Base-by-base conservation (phyloP, 1,284 basidiomycete genomes). In the Cryptococcus maquisensis region DNA sequence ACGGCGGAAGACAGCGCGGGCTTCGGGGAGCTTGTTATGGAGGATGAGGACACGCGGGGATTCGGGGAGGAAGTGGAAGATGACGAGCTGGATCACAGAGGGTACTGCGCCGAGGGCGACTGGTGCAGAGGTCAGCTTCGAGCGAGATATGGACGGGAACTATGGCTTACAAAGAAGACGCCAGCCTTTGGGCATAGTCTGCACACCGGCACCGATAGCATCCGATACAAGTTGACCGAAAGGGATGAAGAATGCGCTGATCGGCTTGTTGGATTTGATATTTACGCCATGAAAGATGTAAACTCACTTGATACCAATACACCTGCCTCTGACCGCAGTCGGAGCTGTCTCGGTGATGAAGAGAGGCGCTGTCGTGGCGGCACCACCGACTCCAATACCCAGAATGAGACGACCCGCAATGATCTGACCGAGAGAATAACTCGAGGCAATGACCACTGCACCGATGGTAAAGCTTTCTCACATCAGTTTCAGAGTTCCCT, bases 41-140 rank as follows among this genome's bases (percentile, higher is more conserved):
- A 66, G 60, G 50, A 72, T 59, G 35, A 72, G 54, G 47, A 71
- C 63, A 39, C 71, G 67, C 9, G 72, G 72, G 1, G 69, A 72
- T 52, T 75, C 72, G 38, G 70, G 69, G 48, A 74, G 63, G 57
- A 58, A 74, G 64, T 74, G 71, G 51, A 75, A 67, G 38, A 67
- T 57, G 41, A 62, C 24, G 10, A 67, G 55, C 50, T 74, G 73
- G 13, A 69, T 26, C 35, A 74, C 51, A 16, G 73, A 68, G 9
- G 71, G 70, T 21, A 71, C 58, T 18, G 68, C 66, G 7, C 74
- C 71, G 28, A 73, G 55, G 48, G 52, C 46, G 52, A 54, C 52
- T 54, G 28, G 32, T 10, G n/a, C 13, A 18, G 15, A 28, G 21
- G 37, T 35, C 18, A 42, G 21, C 26, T 23, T 21, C 15, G 39